Evolutionary conservation across 345 rosid species (phyloP).

Genomic region (Draba incana): DNA sequence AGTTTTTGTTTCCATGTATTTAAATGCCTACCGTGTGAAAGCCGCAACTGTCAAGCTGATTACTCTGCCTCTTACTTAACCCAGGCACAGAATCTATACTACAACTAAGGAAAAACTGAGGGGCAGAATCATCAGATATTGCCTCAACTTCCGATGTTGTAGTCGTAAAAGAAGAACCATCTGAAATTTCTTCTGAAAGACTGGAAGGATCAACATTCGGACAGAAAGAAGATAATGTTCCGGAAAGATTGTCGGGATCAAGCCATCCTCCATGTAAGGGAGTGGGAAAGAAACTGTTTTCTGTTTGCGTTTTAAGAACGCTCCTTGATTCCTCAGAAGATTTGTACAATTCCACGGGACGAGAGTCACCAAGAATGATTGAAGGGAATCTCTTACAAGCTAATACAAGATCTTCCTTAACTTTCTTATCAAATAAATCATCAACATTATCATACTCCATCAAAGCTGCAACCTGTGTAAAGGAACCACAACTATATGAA

Average conservation of each 20-base stretch:
- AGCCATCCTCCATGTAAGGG: conserved; percentile 50
- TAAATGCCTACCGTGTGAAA: conserved; percentile 73
- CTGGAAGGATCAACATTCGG: conserved; percentile 44
- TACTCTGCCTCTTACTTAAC: conserved; percentile 63
- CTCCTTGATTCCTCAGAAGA: conserved; percentile 38
- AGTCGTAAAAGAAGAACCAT: conserved; percentile 36
- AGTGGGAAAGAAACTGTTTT: conserved; percentile 44
- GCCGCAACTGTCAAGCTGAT: conserved; percentile 71
- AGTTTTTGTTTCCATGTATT: conserved; percentile 6
- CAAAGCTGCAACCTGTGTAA: conserved; percentile 55
- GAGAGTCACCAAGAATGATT: conserved; percentile 66
- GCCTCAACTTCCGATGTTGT: conserved; percentile 44
- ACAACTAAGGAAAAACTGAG: conserved; percentile 56
- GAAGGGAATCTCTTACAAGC: conserved; percentile 81
- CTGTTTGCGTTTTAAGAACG: conserved; percentile 44
- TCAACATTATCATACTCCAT: conserved; percentile 54
- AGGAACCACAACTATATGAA: not conserved
- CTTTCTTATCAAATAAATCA: conserved; percentile 52
- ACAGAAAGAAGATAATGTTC: conserved; percentile 52
- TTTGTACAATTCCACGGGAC: conserved; percentile 58
- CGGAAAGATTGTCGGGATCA: conserved; percentile 49
- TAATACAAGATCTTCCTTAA: conserved; percentile 54
- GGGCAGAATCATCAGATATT: conserved; percentile 34
- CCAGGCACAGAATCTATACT: conserved; percentile 62
- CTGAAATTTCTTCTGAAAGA: conserved; percentile 38